These are phyloP conservation scores for Neofusicoccum umdonicola DNA, from an alignment of 2,329 filamentous ascomycete species.

Conservation along the genomic window DNA sequence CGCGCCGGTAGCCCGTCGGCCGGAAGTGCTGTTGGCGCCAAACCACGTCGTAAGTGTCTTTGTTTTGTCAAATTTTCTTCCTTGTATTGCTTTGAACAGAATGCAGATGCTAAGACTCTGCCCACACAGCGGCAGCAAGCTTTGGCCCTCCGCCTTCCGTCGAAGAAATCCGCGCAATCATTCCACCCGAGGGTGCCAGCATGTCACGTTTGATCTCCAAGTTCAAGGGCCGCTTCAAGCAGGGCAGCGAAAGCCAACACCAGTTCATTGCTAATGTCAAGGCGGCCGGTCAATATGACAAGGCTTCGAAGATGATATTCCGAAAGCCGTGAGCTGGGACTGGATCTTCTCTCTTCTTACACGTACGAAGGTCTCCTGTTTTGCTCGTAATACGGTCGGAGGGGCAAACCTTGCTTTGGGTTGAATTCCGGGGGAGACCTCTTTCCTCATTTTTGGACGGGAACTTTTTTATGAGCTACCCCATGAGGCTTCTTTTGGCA, in stretches of 20 bases:
- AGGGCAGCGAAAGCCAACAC: background rate
- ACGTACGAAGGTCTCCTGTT: too few species aligned
- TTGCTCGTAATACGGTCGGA: too few species aligned
- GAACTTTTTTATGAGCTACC: background rate
- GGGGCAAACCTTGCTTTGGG: too few species aligned
- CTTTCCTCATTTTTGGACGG: background rate
- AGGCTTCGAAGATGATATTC: conserved; percentile 11
- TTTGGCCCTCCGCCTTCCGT: conserved; percentile 39
- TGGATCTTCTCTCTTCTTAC: too few species aligned
- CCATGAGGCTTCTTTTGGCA: too few species aligned
- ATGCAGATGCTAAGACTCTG: background rate
- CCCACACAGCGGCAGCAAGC: background rate
- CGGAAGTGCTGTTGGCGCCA: conserved; percentile 12
- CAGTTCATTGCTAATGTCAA: conserved; percentile 16
- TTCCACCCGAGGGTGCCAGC: conserved; percentile 45
- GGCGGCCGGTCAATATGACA: conserved; percentile 9
- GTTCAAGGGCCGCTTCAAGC: conserved; percentile 41
- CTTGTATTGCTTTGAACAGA: background rate
- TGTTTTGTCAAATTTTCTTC: background rate
- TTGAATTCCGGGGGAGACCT: too few species aligned
- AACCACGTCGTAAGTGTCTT: conserved; percentile 16
- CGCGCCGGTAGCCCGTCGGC: conserved; percentile 32
- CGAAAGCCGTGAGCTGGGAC: background rate
- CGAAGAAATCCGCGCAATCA: conserved; percentile 44
- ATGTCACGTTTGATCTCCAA: conserved; percentile 40